phyloP scores from a whole-genome alignment of 768 basidiomycete species.

The Amanita brunnescens region DNA sequence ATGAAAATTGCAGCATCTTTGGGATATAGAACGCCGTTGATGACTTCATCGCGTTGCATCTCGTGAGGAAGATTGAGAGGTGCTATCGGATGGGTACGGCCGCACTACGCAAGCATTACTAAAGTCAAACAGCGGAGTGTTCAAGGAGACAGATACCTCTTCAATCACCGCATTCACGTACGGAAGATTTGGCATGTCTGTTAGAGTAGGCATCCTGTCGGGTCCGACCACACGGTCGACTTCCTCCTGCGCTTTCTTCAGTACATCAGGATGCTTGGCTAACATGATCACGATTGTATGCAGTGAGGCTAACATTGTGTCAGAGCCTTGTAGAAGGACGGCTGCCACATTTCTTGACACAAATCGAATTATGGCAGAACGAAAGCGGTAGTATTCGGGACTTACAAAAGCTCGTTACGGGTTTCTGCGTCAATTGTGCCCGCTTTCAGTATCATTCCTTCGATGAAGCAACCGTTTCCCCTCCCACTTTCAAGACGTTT shows the following conservation, averaged over 20 bases:
- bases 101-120: background rate
- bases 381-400: background rate
- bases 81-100: slow-evolving; percentile 6
- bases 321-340: slow-evolving; percentile 22
- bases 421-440: slow-evolving; percentile 15
- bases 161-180: slow-evolving; percentile 14
- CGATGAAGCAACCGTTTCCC: slow-evolving; percentile 23
- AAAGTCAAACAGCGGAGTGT: background rate
- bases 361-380: too few species aligned
- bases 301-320: slow-evolving; percentile 20
- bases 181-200: slow-evolving; percentile 12
- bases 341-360: slow-evolving; percentile 21
- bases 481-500: slow-evolving; percentile 16
- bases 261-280: background rate
- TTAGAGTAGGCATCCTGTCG: slow-evolving; percentile 12
- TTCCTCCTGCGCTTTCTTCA: slow-evolving; percentile 15
- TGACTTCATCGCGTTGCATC: slow-evolving; percentile 3
- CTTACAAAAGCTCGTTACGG: slow-evolving; percentile 17
- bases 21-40: slow-evolving; percentile 5
- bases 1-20: slow-evolving; percentile 15
- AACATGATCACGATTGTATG: slow-evolving; percentile 11
- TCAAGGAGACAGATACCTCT: slow-evolving; percentile 9
- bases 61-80: slow-evolving; percentile 6
- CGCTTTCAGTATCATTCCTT: slow-evolving; percentile 17
- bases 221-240: slow-evolving; percentile 16